A percentile compares a stretch with the other conserved stretches of the same genome.
Evolutionary conservation across 371 early-diverging fungal genomes (phyloP).

Genomic region (Coemansia linderi): DNA sequence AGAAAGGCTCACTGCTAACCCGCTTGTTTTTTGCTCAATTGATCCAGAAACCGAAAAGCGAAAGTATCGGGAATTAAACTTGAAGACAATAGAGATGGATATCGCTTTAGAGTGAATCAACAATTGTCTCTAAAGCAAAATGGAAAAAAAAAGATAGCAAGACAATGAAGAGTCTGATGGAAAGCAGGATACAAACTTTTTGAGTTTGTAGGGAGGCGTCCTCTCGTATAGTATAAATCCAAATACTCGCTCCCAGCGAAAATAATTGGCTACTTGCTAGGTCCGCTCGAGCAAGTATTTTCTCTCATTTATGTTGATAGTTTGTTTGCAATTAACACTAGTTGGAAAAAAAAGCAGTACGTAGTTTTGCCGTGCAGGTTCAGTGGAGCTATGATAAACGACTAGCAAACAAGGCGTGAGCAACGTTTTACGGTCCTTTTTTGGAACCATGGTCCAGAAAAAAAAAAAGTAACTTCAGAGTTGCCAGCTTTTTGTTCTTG

Average conservation of each 20-base stretch:
- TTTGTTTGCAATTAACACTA: not conserved
- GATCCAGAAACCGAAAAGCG: not conserved
- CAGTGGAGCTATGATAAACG: not conserved
- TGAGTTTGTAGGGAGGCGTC: slow-evolving; percentile 3
- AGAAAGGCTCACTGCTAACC: not conserved
- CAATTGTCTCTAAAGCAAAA: slow-evolving; percentile 8
- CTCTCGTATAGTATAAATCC: slow-evolving; percentile 17
- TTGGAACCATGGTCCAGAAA: not conserved
- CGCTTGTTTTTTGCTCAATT: not conserved
- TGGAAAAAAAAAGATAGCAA: not conserved
- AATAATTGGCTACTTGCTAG: not conserved
- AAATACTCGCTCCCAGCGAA: not conserved
- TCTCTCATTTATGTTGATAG: not conserved
- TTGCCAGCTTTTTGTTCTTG: not conserved
- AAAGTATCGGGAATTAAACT: not conserved
- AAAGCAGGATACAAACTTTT: slow-evolving; percentile 14
- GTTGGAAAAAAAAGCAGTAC: not conserved
- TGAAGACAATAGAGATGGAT: slow-evolving; percentile 4
- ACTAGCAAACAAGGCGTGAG: not conserved
- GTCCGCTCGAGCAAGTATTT: not conserved
- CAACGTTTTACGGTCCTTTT: not conserved
- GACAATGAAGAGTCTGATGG: slow-evolving; percentile 6
- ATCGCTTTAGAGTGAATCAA: slow-evolving; percentile 1
- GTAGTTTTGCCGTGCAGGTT: not conserved
- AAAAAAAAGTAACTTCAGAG: not conserved